Evolutionary conservation across 2,329 filamentous ascomycete genomes (phyloP), one percentile per base, ranked within the genome.

Genomic region (Fusarium avenaceum): DNA sequence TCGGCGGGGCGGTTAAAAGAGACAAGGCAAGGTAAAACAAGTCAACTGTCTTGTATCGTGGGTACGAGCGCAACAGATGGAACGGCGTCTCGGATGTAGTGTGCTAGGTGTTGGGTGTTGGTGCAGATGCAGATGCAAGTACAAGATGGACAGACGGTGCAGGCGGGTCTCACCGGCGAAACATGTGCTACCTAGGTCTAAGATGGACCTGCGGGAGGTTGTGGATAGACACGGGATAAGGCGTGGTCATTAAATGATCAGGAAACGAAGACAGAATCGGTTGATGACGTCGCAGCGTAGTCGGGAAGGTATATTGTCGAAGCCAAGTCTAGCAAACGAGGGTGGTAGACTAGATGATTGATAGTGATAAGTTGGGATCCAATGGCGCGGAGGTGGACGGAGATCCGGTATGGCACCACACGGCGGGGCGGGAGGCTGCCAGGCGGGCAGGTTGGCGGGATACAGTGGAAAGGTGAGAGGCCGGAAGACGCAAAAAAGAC

Each of bases 141-240:
- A 67, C 50, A 69, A 67, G 22, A 63, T 62, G 63, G 53, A 46
- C 43, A 65, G 63, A 69, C 54, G 53, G 57, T 64, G 65, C 65
- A 72, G 68, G 70, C 54, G 63, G 70, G 70, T 74, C 72, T 74
- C 72, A 74, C 72, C 72, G 45, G 63, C 71, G 65, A 72, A 74
- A 67, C 72, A 74, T 74, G 70, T 74, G 65, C 71, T 72, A 74
- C 70, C 67, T 57, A 67, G 70, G 70, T 61, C 56, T 50, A 35
- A 49, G 54, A 61, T 39, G 64, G 64, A 54, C 63, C 66, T 64
- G 66, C 56, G 50, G 48, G 52, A 57, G 45, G 38, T 63, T 40
- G 61, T 39, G 38, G 46, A 50, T 42, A 38, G 56, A 26, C 53
- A 50, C 43, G 32, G 46, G 19, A 22, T 42, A 42, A 65, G 55